A percentile compares a stretch with the other conserved stretches of the same genome.
phyloP scores from a whole-genome alignment of 1,139 yeast genomes.

The Yarrowia galli region DNA sequence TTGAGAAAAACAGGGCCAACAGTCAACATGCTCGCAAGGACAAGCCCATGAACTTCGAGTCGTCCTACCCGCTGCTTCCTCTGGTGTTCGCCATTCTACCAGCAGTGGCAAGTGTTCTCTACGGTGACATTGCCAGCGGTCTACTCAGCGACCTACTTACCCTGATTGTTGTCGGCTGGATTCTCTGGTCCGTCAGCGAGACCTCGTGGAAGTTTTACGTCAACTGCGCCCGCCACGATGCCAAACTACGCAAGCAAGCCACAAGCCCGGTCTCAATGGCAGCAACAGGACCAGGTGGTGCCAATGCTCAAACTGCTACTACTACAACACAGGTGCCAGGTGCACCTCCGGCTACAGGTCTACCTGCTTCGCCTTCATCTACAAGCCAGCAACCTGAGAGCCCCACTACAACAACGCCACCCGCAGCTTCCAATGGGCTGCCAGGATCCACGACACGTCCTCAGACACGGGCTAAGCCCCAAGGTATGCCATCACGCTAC shows the following conservation, averaged over 20 bases:
- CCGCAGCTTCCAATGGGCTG: neutral
- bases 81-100: slow-evolving; percentile 45
- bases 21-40: slow-evolving; percentile 22
- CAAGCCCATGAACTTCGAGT: slow-evolving; percentile 30
- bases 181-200: slow-evolving; percentile 45
- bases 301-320: slow-evolving; percentile 14
- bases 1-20: slow-evolving; percentile 24
- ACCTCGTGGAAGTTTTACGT: slow-evolving; percentile 44
- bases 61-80: slow-evolving; percentile 30
- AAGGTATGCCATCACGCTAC: slow-evolving; percentile 27
- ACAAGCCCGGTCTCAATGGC: neutral
- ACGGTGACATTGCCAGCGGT: slow-evolving; percentile 44
- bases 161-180: slow-evolving; percentile 45
- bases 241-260: neutral
- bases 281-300: neutral
- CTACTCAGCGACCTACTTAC: slow-evolving; percentile 45
- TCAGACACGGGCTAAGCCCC: neutral
- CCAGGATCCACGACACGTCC: slow-evolving; percentile 1
- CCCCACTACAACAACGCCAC: slow-evolving; percentile 7
- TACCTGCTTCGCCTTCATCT: neutral
- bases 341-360: neutral
- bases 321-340: slow-evolving; percentile 12
- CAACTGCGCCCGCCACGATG: slow-evolving; percentile 29
- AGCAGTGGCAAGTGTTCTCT: slow-evolving; percentile 43
- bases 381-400: neutral